Conservation (phyloP, 305 asterid species). For the Plantago coronopus region DNA sequence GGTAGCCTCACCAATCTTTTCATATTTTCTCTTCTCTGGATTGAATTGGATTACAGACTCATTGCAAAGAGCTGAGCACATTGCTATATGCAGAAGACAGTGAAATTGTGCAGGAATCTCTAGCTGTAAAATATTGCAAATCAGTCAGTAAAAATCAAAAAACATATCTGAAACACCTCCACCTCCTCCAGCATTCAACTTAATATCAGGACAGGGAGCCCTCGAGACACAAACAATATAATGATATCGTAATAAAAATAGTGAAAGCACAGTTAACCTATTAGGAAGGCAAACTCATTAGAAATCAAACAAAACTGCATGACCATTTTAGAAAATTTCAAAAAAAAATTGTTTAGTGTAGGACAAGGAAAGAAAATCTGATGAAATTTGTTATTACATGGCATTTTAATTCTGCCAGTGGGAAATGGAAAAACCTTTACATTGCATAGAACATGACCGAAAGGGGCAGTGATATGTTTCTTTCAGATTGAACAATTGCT, state of each 20-base stretch:
- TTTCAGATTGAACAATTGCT: not conserved
- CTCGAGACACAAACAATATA: not conserved
- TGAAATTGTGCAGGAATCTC: constrained; percentile 85
- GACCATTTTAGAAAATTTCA: no score
- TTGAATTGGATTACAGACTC: constrained; percentile 91
- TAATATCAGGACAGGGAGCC: no score
- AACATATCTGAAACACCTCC: constrained; percentile 5
- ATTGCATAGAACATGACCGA: no score
- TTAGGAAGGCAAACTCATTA: not conserved
- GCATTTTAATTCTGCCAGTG: no score
- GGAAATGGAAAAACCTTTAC: no score
- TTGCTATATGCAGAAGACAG: constrained; percentile 92
- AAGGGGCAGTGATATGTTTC: no score
- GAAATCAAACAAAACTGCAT: no score
- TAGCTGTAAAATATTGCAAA: constrained; percentile 59
- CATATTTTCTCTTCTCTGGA: constrained; percentile 87
- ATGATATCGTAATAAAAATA: constrained; percentile 5
- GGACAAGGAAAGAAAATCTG: no score
- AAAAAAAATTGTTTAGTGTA: no score
- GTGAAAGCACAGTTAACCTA: no score
- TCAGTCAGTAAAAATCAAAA: not conserved
- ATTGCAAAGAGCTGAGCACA: constrained; percentile 98
- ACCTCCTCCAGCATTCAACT: constrained; percentile 8
- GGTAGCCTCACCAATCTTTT: constrained; percentile 98
- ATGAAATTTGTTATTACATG: no score